Evolutionary conservation across 495 filamentous ascomycete genomes (phyloP).

Genomic region (Aspergillus hancockii): DNA sequence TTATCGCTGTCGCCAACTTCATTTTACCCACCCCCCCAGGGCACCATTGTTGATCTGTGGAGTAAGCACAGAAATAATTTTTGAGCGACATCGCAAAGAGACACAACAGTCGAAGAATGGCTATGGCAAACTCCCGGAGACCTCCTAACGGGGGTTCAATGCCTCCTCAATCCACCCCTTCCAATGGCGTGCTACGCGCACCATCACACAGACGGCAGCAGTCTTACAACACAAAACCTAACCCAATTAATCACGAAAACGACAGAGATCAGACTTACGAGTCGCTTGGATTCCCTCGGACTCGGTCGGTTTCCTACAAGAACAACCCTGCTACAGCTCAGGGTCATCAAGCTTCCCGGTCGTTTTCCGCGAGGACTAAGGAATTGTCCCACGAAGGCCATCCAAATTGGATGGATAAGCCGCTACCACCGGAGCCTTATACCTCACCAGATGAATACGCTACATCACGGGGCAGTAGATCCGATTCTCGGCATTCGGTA

Average conservation of each 20-base stretch:
- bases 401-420: conserved; percentile 12
- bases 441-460: conserved; percentile 3
- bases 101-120: conserved; percentile 8
- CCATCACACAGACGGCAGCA: conserved; percentile 38
- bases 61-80: not conserved
- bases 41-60: not conserved
- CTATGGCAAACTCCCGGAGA: conserved; percentile 13
- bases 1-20: not conserved
- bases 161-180: conserved; percentile 46
- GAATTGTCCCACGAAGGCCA: conserved; percentile 13
- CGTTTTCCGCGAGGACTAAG: conserved; percentile 24
- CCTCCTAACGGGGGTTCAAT: conserved; percentile 43
- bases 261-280: conserved; percentile 36
- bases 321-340: conserved; percentile 5
- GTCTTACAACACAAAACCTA: conserved; percentile 4
- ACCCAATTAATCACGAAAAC: conserved; percentile 3
- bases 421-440: conserved; percentile 11
- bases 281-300: conserved; percentile 60
- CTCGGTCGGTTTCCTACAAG: conserved; percentile 59
- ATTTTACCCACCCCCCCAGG: not conserved
- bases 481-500: not conserved
- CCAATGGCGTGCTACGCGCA: conserved; percentile 43
- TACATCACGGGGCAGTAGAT: not conserved
- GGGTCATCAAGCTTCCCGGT: conserved; percentile 14
- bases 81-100: not conserved